Evolutionary conservation across 805 yeast species (phyloP).

Genomic region (Zygotorulaspora chibaensis): DNA sequence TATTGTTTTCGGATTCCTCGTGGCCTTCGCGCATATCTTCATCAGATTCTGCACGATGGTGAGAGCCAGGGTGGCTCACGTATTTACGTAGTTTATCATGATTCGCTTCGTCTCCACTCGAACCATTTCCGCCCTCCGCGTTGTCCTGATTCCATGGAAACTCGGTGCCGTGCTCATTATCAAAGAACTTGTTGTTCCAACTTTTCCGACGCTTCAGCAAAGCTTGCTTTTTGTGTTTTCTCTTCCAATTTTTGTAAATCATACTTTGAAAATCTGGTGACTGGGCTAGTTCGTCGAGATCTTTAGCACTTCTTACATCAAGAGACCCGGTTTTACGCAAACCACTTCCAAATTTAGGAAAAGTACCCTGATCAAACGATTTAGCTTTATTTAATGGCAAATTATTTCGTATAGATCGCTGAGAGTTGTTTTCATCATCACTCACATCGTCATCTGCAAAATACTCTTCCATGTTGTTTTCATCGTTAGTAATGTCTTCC

Average conservation of each 20-base stretch:
- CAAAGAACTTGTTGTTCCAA: conserved; percentile 20
- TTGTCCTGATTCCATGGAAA: conserved; percentile 13
- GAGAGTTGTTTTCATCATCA: conserved; percentile 25
- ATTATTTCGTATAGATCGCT: conserved; percentile 2
- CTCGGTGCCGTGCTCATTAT: conserved; percentile 18
- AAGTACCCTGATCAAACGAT: conserved; percentile 36
- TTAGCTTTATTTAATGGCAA: conserved; percentile 22
- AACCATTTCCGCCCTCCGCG: conserved; percentile 8
- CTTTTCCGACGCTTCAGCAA: conserved; percentile 4
- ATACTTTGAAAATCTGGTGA: conserved; percentile 49
- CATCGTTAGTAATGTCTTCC: conserved; percentile 3
- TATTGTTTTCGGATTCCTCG: conserved; percentile 12
- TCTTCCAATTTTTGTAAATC: conserved; percentile 34
- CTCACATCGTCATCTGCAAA: conserved; percentile 26
- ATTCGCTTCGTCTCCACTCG: neutral
- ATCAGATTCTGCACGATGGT: neutral
- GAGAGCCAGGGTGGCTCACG: conserved; percentile 2
- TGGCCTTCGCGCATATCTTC: conserved; percentile 6
- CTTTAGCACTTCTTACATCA: conserved; percentile 35
- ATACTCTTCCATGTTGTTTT: conserved; percentile 20
- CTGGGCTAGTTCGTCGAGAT: conserved; percentile 25
- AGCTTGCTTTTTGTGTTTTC: conserved; percentile 20
- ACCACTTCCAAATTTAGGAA: conserved; percentile 37
- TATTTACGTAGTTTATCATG: neutral
- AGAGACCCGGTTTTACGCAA: conserved; percentile 47